Base-by-base conservation (phyloP, 2,329 filamentous ascomycete genomes). In the Ascomycota sp. region DNA sequence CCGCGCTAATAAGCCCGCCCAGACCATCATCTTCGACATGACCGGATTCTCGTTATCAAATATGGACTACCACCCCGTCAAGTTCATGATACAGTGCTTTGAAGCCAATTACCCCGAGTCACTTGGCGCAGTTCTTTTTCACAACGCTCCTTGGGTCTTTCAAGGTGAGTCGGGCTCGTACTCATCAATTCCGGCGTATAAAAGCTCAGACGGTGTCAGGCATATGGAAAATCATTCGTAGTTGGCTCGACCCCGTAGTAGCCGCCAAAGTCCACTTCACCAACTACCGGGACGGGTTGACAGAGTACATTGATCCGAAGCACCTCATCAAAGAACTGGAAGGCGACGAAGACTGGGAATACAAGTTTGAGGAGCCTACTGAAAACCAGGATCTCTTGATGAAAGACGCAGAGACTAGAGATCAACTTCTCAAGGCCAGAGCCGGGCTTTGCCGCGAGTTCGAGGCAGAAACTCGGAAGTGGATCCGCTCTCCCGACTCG, bases 51-150 rank as follows among this genome's bases (percentile, higher is more conserved):
- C 78, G 12, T 64, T 95, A 57, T 76, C 85, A 11, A 98, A 98
- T 53, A 95, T 98, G 89, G 89, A 98, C 51, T 95, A 95, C 50
- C 70, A 79, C 0, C 86, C 89, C 1, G 81, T 98, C 33, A 98
- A 93, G 46, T 98, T 95, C 56, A 94, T 98, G 77, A 94, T 98
- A 53, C 92, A 93, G 53, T 93, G 85, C 52, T 98, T 98, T 47
- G 89, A 98, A 57, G 89, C 89, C 35, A 95, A 98, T 50, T 98
- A 95, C 43, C 89, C 89, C 1, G 89, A 98, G 52, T 86, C 73
- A 28, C 64, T 98, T 1, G 89, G 86, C 20, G 67, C 77, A 2
- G 81, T 95, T 3, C 66, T 95, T 27, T 81, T 98, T 23, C 89
- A 98, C 61, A 93, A 93, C 51, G 75, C 89, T 1, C 89, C 89